Conservation (phyloP, 371 early-diverging fungal genomes). For the Capillidium heterosporum region DNA sequence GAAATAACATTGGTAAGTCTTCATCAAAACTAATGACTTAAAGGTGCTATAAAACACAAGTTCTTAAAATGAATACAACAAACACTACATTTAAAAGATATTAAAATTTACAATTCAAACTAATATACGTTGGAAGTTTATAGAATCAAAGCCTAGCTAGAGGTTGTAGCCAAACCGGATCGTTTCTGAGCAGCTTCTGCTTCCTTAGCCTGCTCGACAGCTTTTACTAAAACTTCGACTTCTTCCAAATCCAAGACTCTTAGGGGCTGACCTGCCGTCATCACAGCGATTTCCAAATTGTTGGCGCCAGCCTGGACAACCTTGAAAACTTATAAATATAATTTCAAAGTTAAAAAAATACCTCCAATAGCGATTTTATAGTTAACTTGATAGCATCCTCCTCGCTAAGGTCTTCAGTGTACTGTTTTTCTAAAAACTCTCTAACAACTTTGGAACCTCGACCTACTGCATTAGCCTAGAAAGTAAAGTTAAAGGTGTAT, state of each 20-base stretch:
- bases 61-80: no score
- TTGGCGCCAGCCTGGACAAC: slow-evolving; percentile 97
- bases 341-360: slow-evolving; percentile 9
- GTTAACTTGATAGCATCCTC: slow-evolving; percentile 78
- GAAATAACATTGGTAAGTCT: no score
- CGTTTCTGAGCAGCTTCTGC: no score
- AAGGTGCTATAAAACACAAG: no score
- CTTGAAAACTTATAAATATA: slow-evolving; percentile 10
- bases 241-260: slow-evolving; percentile 24
- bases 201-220: no score
- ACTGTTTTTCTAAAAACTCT: slow-evolving; percentile 95
- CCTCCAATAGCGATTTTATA: slow-evolving; percentile 81
- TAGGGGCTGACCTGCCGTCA: slow-evolving; percentile 48
- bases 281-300: slow-evolving; percentile 91
- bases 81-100: no score
- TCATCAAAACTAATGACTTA: no score
- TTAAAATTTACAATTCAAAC: no score
- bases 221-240: no score
- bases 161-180: no score
- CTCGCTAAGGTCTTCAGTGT: slow-evolving; percentile 60
- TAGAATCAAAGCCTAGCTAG: no score
- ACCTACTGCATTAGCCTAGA: slow-evolving; percentile 84
- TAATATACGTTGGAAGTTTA: no score
- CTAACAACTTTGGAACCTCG: slow-evolving; percentile 90
- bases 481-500: neutral